Evolutionary conservation across 208 protist species (phyloP).

Genomic region (Leishmania tarentolae): DNA sequence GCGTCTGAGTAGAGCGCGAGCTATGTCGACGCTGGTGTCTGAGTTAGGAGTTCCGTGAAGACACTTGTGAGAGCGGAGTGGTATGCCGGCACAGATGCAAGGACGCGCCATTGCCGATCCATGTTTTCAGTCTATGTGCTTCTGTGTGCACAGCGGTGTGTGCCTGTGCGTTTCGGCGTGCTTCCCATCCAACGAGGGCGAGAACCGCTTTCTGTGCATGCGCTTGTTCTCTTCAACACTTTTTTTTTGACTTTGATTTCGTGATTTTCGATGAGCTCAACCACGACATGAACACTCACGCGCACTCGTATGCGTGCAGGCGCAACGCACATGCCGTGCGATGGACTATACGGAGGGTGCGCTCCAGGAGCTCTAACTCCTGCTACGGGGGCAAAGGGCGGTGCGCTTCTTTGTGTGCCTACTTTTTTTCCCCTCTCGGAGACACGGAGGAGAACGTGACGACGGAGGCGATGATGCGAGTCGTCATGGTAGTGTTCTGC

Average conservation of each 20-base stretch:
- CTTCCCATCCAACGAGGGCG: neutral
- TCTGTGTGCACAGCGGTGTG: neutral
- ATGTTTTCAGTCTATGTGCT: neutral
- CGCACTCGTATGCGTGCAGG: neutral
- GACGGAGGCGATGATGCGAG: neutral
- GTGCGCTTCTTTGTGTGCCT: neutral
- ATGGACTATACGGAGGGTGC: neutral
- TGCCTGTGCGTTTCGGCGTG: neutral
- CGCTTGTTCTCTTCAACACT: neutral
- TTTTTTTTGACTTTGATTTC: conserved; percentile 35
- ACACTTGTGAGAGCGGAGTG: neutral
- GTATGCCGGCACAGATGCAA: neutral
- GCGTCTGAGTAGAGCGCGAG: conserved; percentile 25
- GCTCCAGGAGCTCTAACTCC: neutral
- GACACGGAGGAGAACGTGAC: neutral
- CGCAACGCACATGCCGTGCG: neutral
- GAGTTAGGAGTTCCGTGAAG: neutral
- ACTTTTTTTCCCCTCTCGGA: neutral
- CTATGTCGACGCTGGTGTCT: neutral
- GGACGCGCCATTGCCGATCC: neutral
- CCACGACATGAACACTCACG: conserved; percentile 18
- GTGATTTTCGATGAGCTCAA: conserved; percentile 17
- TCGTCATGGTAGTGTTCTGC: neutral
- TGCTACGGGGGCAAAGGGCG: neutral
- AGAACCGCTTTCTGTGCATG: neutral